phyloP scores from a whole-genome alignment of 768 basidiomycete species.

The Macrolepiota albuminosa region DNA sequence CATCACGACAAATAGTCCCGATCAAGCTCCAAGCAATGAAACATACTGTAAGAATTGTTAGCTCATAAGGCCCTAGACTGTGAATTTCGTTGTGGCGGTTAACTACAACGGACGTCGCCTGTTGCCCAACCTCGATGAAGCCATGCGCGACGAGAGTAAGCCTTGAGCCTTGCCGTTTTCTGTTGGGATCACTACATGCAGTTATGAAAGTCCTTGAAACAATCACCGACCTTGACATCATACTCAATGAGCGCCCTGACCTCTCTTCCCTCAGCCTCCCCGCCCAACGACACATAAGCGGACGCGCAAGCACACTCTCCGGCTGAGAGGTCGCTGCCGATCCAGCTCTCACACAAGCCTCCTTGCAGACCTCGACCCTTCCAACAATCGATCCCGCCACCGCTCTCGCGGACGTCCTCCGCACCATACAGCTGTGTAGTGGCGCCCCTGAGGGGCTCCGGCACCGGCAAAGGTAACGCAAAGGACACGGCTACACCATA shows the following conservation, averaged over 20 bases:
- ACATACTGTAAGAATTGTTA: neutral
- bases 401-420: conserved; percentile 39
- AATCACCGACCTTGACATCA: conserved; percentile 41
- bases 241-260: conserved; percentile 53
- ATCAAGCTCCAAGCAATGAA: neutral
- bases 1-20: too few species aligned
- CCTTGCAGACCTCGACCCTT: too few species aligned
- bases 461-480: too few species aligned
- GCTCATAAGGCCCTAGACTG: neutral
- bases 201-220: too few species aligned
- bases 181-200: too few species aligned
- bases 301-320: conserved; percentile 23
- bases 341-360: too few species aligned
- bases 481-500: conserved; percentile 16
- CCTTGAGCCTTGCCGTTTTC: too few species aligned
- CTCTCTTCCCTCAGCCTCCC: conserved; percentile 27
- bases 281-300: neutral
- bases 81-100: conserved; percentile 14
- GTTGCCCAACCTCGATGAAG: conserved; percentile 1
- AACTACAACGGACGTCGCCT: conserved; percentile 13
- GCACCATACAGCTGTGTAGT: conserved; percentile 47
- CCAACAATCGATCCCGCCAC: conserved; percentile 40
- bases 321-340: conserved; percentile 52
- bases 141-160: conserved; percentile 4
- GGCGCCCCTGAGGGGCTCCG: neutral